Conservation (phyloP, 768 basidiomycete species). For the Pulveroboletus sp. region DNA sequence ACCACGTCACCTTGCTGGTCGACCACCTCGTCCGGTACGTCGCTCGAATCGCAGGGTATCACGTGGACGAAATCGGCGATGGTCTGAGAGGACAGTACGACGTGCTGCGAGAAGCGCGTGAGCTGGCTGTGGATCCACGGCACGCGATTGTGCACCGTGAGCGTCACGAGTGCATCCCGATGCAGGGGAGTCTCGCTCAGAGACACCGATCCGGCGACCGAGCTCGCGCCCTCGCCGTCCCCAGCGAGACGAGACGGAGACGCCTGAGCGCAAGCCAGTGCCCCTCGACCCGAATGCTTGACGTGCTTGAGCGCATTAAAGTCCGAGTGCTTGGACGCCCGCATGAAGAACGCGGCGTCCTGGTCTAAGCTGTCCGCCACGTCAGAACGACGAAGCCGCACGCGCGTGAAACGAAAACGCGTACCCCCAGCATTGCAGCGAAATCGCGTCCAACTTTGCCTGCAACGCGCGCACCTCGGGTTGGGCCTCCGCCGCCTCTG, state of each 20-base stretch:
- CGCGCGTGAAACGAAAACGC: slow-evolving; percentile 22
- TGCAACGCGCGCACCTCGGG: slow-evolving; percentile 49
- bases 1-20: slow-evolving; percentile 30
- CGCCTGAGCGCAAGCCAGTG: slow-evolving; percentile 14
- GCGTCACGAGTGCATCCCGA: slow-evolving; percentile 48
- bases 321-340: slow-evolving; percentile 62
- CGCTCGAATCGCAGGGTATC: slow-evolving; percentile 62
- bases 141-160: slow-evolving; percentile 59
- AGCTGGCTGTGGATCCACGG: slow-evolving; percentile 59
- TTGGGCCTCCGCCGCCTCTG: slow-evolving; percentile 28
- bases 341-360: slow-evolving; percentile 58
- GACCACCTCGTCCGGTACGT: slow-evolving; percentile 42
- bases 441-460: slow-evolving; percentile 45
- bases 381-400: neutral
- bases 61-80: slow-evolving; percentile 56
- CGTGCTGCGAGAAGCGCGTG: slow-evolving; percentile 64
- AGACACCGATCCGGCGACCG: neutral
- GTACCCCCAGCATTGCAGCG: slow-evolving; percentile 62
- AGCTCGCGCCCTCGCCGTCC: too few species aligned
- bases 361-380: slow-evolving; percentile 40
- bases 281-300: slow-evolving; percentile 33
- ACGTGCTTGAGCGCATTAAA: slow-evolving; percentile 47
- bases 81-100: slow-evolving; percentile 65
- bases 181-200: neutral
- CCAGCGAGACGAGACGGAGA: neutral